A percentile compares a stretch with the other conserved stretches of the same genome.
Conservation (phyloP, 2,329 filamentous ascomycete genomes). For the Microcyclospora pomicola region DNA sequence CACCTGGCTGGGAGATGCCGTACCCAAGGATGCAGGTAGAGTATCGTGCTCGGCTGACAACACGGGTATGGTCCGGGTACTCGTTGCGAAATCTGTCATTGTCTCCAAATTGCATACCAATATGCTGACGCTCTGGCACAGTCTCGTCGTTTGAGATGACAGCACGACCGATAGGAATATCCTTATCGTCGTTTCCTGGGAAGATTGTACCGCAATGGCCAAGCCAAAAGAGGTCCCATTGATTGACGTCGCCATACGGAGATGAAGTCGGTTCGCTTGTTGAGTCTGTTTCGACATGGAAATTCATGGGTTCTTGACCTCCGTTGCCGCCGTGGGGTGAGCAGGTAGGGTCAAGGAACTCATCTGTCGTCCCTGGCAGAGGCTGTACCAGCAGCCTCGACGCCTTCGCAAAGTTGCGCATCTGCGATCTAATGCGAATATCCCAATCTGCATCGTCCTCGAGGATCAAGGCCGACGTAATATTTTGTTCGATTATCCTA, state of each 20-base stretch:
- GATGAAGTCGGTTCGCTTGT: conserved; percentile 5
- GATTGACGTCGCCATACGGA: conserved; percentile 10
- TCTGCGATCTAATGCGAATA: conserved; percentile 27
- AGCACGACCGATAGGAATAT: conserved; percentile 8
- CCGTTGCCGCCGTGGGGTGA: conserved; percentile 9
- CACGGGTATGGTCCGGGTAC: conserved; percentile 25
- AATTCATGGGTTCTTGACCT: conserved; percentile 1
- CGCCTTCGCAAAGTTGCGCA: conserved; percentile 23
- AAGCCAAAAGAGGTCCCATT: conserved; percentile 27
- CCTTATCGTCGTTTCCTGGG: conserved; percentile 1
- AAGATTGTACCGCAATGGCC: conserved; percentile 29
- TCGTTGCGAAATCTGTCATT: conserved; percentile 2
- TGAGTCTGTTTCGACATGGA: conserved; percentile 4
- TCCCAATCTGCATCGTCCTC: conserved; percentile 34
- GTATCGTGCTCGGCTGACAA: conserved; percentile 27
- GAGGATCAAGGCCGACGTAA: conserved; percentile 28
- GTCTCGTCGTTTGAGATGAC: conserved; percentile 9
- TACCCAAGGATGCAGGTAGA: conserved; percentile 31
- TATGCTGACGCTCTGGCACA: conserved; percentile 5
- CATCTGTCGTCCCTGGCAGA: conserved; percentile 1
- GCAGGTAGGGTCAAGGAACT: conserved; percentile 5
- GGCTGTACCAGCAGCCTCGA: conserved; percentile 23
- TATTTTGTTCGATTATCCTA: conserved; percentile 22
- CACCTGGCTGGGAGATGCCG: conserved; percentile 30
- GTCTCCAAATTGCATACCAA: conserved; percentile 9